Evolutionary conservation across 139 green algal species (phyloP).

Genomic region (Volvox reticuliferus): DNA sequence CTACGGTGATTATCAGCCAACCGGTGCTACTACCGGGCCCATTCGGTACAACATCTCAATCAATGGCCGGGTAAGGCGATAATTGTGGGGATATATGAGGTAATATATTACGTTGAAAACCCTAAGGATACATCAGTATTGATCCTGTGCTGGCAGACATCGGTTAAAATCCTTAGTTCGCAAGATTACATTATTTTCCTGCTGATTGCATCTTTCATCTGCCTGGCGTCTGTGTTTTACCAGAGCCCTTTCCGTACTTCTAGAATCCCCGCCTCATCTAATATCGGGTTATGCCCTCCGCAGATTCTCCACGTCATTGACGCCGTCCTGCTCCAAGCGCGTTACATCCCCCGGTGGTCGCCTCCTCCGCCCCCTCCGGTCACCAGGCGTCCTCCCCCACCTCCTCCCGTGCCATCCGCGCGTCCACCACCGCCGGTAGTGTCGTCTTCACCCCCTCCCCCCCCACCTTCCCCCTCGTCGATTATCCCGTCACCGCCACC

Average conservation of each 20-base stretch:
- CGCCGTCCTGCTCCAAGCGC: not conserved
- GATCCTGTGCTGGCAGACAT: too few species aligned
- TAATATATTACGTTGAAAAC: too few species aligned
- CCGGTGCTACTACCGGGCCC: not conserved
- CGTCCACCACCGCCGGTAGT: not conserved
- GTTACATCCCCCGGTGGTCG: not conserved
- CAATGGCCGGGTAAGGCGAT: constrained; percentile 4
- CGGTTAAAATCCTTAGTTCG: too few species aligned
- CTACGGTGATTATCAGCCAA: not conserved
- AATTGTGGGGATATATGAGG: too few species aligned
- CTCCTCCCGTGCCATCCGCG: not conserved
- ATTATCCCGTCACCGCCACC: not conserved
- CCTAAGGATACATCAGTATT: too few species aligned
- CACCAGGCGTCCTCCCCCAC: not conserved
- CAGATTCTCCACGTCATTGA: constrained; percentile 11
- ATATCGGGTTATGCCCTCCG: not conserved
- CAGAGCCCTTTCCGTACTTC: too few species aligned
- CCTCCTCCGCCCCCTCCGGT: not conserved
- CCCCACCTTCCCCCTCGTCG: not conserved
- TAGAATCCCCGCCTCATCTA: too few species aligned
- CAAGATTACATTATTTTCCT: too few species aligned
- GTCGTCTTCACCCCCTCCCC: not conserved
- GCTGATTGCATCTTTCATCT: too few species aligned
- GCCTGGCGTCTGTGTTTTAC: too few species aligned
- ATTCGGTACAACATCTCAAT: not conserved